Conservation (phyloP, 2,329 filamentous ascomycete genomes). For the Didymella sp. region DNA sequence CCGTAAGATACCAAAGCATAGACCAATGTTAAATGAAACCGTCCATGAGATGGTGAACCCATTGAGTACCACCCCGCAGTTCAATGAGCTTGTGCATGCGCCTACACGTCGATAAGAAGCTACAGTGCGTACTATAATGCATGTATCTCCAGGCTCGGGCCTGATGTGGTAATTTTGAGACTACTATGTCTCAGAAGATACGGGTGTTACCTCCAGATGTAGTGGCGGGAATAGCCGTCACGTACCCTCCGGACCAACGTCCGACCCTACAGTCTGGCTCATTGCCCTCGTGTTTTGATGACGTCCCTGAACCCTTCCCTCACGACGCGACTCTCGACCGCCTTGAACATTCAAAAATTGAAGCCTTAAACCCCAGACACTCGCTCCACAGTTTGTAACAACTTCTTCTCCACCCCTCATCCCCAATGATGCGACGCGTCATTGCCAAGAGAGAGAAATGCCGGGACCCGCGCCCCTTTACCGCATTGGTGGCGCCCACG, state of each 20-base stretch:
- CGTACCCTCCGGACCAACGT: slow-evolving; percentile 1
- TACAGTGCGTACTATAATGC: neutral
- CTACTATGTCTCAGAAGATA: neutral
- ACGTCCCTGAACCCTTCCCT: neutral
- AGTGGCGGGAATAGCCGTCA: slow-evolving; percentile 8
- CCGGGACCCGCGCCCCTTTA: slow-evolving; percentile 31
- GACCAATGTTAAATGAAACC: neutral
- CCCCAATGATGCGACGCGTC: slow-evolving; percentile 26
- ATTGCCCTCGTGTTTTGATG: slow-evolving; percentile 2
- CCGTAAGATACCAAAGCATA: slow-evolving; percentile 7
- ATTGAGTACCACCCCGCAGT: neutral
- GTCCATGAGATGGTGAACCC: neutral
- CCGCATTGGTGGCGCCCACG: slow-evolving; percentile 23
- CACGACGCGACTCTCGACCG: neutral
- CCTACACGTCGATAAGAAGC: neutral
- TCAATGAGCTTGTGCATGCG: neutral
- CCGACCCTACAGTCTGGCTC: slow-evolving; percentile 1
- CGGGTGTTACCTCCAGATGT: neutral
- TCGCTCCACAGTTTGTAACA: slow-evolving; percentile 9
- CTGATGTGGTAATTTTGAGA: neutral
- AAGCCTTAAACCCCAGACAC: slow-evolving; percentile 2
- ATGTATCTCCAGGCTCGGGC: neutral
- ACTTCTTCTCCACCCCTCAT: slow-evolving; percentile 3
- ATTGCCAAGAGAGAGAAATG: slow-evolving; percentile 30
- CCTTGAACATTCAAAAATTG: neutral